phyloP scores from a whole-genome alignment of 2,329 filamentous ascomycete genomes.

The Zymoseptoria tritici region DNA sequence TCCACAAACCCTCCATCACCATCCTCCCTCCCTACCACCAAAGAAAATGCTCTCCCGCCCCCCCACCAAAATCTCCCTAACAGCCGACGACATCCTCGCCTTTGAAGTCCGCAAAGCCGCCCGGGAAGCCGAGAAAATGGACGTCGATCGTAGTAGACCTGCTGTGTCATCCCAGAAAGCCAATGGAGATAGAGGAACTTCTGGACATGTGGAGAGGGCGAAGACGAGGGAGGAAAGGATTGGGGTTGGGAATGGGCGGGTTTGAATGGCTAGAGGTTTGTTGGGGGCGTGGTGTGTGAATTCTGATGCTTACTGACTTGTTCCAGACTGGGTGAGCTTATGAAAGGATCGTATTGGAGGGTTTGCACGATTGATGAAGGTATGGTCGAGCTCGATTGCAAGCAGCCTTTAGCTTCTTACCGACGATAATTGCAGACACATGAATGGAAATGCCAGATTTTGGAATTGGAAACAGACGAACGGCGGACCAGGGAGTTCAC shows the following conservation, averaged over 20 bases:
- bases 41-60: constrained; percentile 31
- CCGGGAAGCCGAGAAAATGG: constrained; percentile 17
- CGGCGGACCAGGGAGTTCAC: too few species aligned
- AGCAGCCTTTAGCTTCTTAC: neutral
- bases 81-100: constrained; percentile 27
- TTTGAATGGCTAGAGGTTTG: constrained; percentile 2
- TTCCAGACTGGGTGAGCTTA: neutral
- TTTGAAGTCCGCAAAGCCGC: constrained; percentile 28
- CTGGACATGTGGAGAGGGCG: too few species aligned
- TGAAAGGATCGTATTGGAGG: neutral
- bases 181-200: too few species aligned
- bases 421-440: neutral
- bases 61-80: constrained; percentile 30
- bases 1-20: too few species aligned
- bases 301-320: neutral
- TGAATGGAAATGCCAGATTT: neutral
- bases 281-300: too few species aligned
- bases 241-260: constrained; percentile 16
- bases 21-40: too few species aligned
- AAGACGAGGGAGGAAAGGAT: constrained; percentile 25
- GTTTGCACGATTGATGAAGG: too few species aligned
- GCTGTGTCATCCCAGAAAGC: neutral
- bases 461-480: neutral
- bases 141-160: neutral
- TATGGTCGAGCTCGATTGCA: neutral